Percentiles rank a stretch among this genome's conserved stretches.
phyloP scores from a whole-genome alignment of 2,329 filamentous ascomycete genomes.

The Hypoxylon sp. region DNA sequence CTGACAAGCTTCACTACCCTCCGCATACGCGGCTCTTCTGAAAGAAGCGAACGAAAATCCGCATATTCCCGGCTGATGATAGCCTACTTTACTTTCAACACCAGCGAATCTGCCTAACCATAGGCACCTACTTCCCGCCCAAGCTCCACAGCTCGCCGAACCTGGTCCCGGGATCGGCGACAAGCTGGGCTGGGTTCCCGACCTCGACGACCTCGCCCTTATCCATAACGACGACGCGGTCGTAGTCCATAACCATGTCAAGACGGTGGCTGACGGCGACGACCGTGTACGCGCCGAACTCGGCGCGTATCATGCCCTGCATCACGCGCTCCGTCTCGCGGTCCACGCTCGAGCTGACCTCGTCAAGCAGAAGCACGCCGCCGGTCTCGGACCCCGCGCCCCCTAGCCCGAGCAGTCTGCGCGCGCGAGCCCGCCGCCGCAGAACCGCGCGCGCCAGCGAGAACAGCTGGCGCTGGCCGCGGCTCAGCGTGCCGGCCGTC shows the following conservation, averaged over 20 bases:
- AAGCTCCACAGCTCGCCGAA: conserved; percentile 36
- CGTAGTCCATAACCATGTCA: conserved; percentile 56
- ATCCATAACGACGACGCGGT: conserved; percentile 58
- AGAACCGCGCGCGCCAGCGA: conserved; percentile 41
- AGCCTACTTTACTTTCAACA: too few species aligned
- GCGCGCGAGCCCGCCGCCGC: conserved; percentile 37
- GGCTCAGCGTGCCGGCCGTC: conserved; percentile 54
- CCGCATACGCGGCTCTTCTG: too few species aligned
- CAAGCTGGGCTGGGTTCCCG: conserved; percentile 38
- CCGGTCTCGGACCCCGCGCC: conserved; percentile 34
- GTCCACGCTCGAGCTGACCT: conserved; percentile 46
- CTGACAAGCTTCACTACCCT: too few species aligned
- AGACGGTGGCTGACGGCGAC: conserved; percentile 45
- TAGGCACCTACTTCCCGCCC: conserved; percentile 32
- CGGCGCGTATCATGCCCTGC: conserved; percentile 38
- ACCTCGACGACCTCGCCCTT: conserved; percentile 54
- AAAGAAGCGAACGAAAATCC: too few species aligned
- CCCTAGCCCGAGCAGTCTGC: conserved; percentile 32
- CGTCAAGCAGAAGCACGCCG: conserved; percentile 45
- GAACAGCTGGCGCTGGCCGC: conserved; percentile 55
- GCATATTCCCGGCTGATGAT: too few species aligned
- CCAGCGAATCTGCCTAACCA: too few species aligned
- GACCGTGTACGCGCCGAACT: conserved; percentile 56
- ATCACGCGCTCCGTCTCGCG: conserved; percentile 40
- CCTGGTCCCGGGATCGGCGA: conserved; percentile 24